Conservation (phyloP, 805 yeast genomes). For the Huiozyma sinensis region DNA sequence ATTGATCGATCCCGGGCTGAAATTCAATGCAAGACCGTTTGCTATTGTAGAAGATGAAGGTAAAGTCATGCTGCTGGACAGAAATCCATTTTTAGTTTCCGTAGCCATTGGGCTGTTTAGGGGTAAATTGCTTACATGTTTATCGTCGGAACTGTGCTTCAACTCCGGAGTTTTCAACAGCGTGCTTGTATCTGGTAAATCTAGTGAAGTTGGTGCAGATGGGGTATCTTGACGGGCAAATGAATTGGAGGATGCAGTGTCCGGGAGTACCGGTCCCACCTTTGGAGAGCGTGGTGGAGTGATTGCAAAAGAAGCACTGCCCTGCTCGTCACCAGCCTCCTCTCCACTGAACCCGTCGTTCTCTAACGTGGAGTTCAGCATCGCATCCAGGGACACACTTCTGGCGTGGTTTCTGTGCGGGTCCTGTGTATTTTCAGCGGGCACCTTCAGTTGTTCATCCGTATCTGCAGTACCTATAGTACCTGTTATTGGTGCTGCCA, state of each 20-base stretch:
- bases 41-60: too few relatives aligned
- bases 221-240: neutral
- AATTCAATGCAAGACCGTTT: neutral
- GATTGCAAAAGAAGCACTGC: too few relatives aligned
- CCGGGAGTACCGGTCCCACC: neutral
- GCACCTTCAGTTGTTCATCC: too few relatives aligned
- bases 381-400: conserved; percentile 15
- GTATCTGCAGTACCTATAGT: neutral
- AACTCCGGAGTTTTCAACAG: conserved; percentile 1
- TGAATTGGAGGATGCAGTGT: neutral
- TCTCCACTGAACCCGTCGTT: conserved; percentile 7
- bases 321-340: neutral
- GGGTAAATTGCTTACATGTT: conserved; percentile 3
- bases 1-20: neutral
- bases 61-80: neutral
- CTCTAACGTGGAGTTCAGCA: conserved; percentile 16
- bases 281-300: neutral
- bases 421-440: neutral
- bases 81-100: neutral
- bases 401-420: conserved; percentile 5
- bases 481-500: neutral
- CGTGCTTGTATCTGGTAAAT: neutral
- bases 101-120: conserved; percentile 6
- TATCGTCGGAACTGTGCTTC: neutral
- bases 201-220: neutral